Base-by-base conservation (phyloP, 805 yeast genomes). In the Jamesozyma hellenica region DNA sequence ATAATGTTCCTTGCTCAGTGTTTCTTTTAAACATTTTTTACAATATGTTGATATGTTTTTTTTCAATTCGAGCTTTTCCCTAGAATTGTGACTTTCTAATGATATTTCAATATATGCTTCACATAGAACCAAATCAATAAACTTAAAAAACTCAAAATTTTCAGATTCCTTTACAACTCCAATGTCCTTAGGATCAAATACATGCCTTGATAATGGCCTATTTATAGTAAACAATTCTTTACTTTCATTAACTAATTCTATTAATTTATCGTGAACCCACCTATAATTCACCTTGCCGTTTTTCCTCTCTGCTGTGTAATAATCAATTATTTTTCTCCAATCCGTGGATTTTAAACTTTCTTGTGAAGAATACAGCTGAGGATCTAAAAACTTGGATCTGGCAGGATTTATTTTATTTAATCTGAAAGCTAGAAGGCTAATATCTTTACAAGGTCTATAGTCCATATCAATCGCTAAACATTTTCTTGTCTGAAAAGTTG, bases 381-480 rank as follows among this genome's bases (percentile, higher is more conserved):
- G 72, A 39, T 74, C 69, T 12, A 70, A 61, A 28, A 72, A 67
- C 21, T 72, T 32, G 50, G 62, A 50, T 46, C 61, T 42, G 63
- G 59, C 31, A 68, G 62, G 41, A 56, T 64, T 44, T 32, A 53
- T 34, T 51, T 54, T 45, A 50, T 41, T 37, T 25, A 77, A 61
- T 42, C 70, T 72, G 25, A 73, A 65, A 41, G 64, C 64, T n/a
- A 77, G 57, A 48, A 79, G 73, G 10, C 83, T 72, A 25, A 71
- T 51, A 14, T 53, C 61, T 25, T 77, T 75, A 58, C 95, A 86
- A 2, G 60, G 63, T 21, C 63, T 62, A 47, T 70, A 72, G 45
- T 85, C 96, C 58, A 85, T 82, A 58, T 90, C 90, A 33, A 75
- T 70, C 40, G 82, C 77, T 36, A 90, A 63, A 56, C 96, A 87